A percentile compares a stretch with the other conserved stretches of the same genome.
Conservation (phyloP, 2,329 filamentous ascomycete genomes). For the Cladosporium sphaerospermum region DNA sequence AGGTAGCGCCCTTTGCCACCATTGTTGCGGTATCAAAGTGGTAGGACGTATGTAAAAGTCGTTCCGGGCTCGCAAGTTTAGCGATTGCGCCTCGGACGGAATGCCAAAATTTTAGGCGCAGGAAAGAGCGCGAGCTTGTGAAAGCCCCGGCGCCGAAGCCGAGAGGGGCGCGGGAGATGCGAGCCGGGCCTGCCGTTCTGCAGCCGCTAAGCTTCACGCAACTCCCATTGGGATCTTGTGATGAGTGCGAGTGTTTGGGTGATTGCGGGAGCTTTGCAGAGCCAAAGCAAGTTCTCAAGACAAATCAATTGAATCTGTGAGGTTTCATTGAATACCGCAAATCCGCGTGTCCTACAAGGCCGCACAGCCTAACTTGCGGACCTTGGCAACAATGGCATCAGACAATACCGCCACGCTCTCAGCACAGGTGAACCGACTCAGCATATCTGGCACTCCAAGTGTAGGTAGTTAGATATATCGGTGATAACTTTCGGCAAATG, state of each 20-base stretch:
- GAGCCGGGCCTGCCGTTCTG: too few relatives aligned
- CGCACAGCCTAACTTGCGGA: too few relatives aligned
- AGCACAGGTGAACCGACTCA: slow-evolving; percentile 20
- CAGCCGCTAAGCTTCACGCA: too few relatives aligned
- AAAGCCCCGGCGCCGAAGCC: too few relatives aligned
- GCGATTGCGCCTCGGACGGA: neutral
- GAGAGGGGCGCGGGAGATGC: too few relatives aligned
- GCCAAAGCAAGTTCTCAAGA: too few relatives aligned
- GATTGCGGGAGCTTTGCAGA: too few relatives aligned
- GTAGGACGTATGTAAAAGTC: slow-evolving; percentile 1
- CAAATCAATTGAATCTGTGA: too few relatives aligned
- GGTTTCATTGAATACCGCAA: too few relatives aligned
- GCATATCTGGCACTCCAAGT: neutral
- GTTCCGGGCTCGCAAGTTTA: neutral
- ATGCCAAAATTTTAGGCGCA: neutral
- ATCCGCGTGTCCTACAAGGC: too few relatives aligned
- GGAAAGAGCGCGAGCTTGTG: neutral
- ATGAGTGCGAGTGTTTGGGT: too few relatives aligned
- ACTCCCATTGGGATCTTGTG: too few relatives aligned
- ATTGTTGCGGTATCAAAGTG: slow-evolving; percentile 25
- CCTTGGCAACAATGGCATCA: neutral
- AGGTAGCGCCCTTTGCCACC: slow-evolving; percentile 46
- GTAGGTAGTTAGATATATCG: neutral
- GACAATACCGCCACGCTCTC: slow-evolving; percentile 14
- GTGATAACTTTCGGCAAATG: slow-evolving; percentile 6